Conservation (phyloP, 148 eudicot species). For the Beta vulgaris region DNA sequence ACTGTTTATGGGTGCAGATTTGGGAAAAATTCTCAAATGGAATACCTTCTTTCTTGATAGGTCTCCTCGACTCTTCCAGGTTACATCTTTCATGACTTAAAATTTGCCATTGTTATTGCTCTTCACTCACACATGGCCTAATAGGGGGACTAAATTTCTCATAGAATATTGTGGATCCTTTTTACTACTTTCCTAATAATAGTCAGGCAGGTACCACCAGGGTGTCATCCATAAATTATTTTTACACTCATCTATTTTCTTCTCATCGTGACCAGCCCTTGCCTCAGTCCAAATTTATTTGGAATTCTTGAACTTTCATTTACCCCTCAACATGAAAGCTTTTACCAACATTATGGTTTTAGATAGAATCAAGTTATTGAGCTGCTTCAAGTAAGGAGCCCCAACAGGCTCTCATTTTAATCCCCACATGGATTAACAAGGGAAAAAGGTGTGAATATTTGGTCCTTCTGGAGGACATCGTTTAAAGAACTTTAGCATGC, state of each 20-base stretch:
- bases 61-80: too few species aligned
- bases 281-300: not conserved
- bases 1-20: too few species aligned
- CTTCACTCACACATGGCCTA: too few species aligned
- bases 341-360: not conserved
- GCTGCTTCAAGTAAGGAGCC: not conserved
- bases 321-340: not conserved
- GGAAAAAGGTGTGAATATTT: not conserved
- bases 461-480: not conserved
- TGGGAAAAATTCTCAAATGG: too few species aligned
- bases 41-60: too few species aligned
- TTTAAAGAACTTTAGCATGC: not conserved
- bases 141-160: not conserved
- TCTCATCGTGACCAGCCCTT: not conserved
- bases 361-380: not conserved
- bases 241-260: too few species aligned
- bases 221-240: too few species aligned
- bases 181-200: not conserved
- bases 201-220: not conserved
- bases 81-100: too few species aligned
- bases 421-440: too few species aligned
- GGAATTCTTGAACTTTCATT: not conserved
- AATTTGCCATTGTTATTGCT: too few species aligned
- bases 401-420: not conserved
- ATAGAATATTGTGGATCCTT: not conserved